phyloP scores from a whole-genome alignment of 2,329 filamentous ascomycete species.

The Claviceps sorghi region DNA sequence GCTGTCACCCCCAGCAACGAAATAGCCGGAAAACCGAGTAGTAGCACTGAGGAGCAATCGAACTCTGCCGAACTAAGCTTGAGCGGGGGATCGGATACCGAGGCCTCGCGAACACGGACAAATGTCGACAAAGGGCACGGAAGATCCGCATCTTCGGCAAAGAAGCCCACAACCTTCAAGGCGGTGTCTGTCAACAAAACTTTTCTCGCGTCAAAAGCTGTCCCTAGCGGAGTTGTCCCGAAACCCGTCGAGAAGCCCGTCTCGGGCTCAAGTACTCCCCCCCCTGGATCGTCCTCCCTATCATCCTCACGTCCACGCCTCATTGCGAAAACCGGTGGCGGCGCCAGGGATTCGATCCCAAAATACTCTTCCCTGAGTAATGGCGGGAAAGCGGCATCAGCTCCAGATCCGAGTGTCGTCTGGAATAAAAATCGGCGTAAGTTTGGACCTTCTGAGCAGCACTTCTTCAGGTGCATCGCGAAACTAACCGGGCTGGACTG shows the following conservation, averaged over 20 bases:
- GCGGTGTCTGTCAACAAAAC: conserved; percentile 74
- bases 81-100: conserved; percentile 64
- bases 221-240: conserved; percentile 26
- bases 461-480: neutral
- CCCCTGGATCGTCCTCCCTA: conserved; percentile 29
- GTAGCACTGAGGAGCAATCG: conserved; percentile 42
- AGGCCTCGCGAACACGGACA: conserved; percentile 46
- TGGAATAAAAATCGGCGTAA: conserved; percentile 84
- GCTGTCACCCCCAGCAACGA: conserved; percentile 29
- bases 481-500: conserved; percentile 28
- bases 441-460: conserved; percentile 15
- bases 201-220: conserved; percentile 60
- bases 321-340: conserved; percentile 58
- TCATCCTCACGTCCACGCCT: conserved; percentile 52
- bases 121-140: conserved; percentile 45
- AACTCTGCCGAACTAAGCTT: conserved; percentile 53
- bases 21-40: conserved; percentile 42
- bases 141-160: conserved; percentile 44
- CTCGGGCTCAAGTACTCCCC: conserved; percentile 31
- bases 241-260: conserved; percentile 38
- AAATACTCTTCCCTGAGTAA: conserved; percentile 31
- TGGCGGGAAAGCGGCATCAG: conserved; percentile 42
- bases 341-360: conserved; percentile 36
- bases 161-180: conserved; percentile 70
- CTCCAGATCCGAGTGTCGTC: conserved; percentile 58